Conservation (phyloP, 345 rosid genomes). For the Sisymbrium altissimum region DNA sequence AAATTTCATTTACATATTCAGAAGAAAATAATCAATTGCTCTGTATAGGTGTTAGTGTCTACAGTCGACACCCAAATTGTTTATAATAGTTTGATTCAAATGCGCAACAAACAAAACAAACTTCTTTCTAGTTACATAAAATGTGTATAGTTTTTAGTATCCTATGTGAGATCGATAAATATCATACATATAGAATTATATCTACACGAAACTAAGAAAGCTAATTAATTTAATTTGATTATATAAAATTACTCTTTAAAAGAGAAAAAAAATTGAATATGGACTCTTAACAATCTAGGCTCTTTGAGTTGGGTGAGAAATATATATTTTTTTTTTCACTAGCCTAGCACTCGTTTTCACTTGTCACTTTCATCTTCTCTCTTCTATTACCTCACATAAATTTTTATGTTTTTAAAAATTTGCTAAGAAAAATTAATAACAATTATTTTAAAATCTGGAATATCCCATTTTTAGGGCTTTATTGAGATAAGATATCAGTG, state of each 20-base stretch:
- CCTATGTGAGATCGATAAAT: slow-evolving; percentile 1
- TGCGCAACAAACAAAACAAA: slow-evolving; percentile 10
- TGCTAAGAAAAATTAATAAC: neutral
- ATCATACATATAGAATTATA: neutral
- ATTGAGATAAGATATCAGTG: slow-evolving; percentile 42
- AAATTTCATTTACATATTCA: slow-evolving; percentile 7
- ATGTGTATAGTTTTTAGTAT: slow-evolving; percentile 7
- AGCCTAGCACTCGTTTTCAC: slow-evolving; percentile 27
- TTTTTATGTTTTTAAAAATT: neutral
- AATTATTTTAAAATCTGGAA: slow-evolving; percentile 24
- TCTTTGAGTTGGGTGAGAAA: neutral
- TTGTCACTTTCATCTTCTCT: slow-evolving; percentile 27
- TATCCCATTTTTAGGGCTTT: slow-evolving; percentile 38
- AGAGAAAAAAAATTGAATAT: neutral
- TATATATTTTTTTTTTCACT: neutral
- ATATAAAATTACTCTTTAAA: neutral
- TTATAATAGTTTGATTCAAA: neutral
- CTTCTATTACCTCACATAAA: slow-evolving; percentile 30
- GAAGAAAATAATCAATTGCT: neutral
- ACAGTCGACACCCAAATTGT: slow-evolving; percentile 48
- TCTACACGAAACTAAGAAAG: slow-evolving; percentile 1
- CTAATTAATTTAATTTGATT: neutral
- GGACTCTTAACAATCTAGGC: slow-evolving; percentile 1
- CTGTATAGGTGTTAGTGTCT: slow-evolving; percentile 47
- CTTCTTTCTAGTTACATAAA: neutral